Percentiles rank a stretch among this genome's conserved stretches.
Conservation (phyloP, 2,329 filamentous ascomycete genomes). For the Fusarium circinatum region DNA sequence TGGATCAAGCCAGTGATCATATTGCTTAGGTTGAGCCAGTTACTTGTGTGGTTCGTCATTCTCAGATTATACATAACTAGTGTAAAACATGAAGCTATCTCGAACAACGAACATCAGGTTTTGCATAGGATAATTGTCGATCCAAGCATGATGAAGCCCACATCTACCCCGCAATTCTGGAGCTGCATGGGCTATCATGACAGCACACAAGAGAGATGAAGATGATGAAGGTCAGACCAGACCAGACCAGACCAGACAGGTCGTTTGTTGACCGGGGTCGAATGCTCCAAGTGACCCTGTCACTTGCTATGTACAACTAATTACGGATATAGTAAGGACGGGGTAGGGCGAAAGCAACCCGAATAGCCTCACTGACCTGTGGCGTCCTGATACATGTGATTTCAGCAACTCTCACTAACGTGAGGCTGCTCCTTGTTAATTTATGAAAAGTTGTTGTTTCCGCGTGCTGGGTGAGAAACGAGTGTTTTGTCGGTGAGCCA, state of each 20-base stretch:
- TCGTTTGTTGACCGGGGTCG: conserved; percentile 9
- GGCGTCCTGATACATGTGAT: neutral
- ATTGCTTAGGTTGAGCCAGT: neutral
- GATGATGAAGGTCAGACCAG: neutral
- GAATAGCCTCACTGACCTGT: neutral
- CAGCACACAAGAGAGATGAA: conserved; percentile 21
- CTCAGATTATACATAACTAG: neutral
- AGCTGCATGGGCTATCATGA: conserved; percentile 27
- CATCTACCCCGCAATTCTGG: conserved; percentile 39
- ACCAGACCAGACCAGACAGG: neutral
- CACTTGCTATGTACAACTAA: neutral
- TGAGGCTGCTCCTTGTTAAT: neutral
- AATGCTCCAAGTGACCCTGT: neutral
- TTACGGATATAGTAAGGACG: neutral
- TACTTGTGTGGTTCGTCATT: neutral
- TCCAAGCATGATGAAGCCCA: conserved; percentile 14
- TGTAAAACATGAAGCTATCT: conserved; percentile 32
- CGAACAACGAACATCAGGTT: conserved; percentile 4
- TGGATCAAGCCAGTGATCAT: neutral
- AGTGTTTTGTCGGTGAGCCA: conserved; percentile 30
- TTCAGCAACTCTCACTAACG: neutral
- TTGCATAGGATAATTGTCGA: conserved; percentile 7
- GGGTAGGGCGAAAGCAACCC: neutral
- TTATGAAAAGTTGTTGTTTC: neutral
- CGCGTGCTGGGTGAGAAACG: neutral